Conservation (phyloP, 2,329 filamentous ascomycete genomes). For the Neofusicoccum ribis region DNA sequence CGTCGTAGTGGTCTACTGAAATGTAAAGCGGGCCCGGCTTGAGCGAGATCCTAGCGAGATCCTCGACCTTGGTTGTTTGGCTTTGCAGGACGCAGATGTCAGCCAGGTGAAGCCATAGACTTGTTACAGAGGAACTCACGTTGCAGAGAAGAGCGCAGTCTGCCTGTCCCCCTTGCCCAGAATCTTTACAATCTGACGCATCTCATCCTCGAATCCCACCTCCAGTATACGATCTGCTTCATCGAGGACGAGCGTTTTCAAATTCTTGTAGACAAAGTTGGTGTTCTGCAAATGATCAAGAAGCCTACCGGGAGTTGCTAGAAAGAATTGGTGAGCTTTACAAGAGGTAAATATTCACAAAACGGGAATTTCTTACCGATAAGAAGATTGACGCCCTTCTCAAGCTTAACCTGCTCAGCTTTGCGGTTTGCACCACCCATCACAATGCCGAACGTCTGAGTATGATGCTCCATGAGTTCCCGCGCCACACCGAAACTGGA, state of each 20-base stretch:
- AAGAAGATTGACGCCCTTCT: slow-evolving; percentile 90
- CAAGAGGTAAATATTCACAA: neutral
- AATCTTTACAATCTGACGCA: slow-evolving; percentile 81
- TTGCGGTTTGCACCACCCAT: slow-evolving; percentile 91
- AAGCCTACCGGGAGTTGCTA: slow-evolving; percentile 79
- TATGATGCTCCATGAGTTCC: slow-evolving; percentile 90
- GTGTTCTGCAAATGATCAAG: slow-evolving; percentile 95
- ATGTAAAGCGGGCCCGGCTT: slow-evolving; percentile 91
- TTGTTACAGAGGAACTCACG: slow-evolving; percentile 34
- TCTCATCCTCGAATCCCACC: slow-evolving; percentile 98
- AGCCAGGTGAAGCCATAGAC: too few relatives aligned
- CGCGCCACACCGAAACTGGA: slow-evolving; percentile 77
- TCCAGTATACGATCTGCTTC: slow-evolving; percentile 96
- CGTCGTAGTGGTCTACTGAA: slow-evolving; percentile 86
- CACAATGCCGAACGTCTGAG: slow-evolving; percentile 92
- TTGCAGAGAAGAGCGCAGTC: slow-evolving; percentile 98
- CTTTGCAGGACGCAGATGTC: too few relatives aligned
- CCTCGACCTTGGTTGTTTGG: slow-evolving; percentile 81
- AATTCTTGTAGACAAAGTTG: slow-evolving; percentile 86
- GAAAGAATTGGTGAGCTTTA: neutral
- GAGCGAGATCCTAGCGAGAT: slow-evolving; percentile 90
- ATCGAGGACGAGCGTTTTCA: slow-evolving; percentile 90
- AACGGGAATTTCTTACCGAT: slow-evolving; percentile 54
- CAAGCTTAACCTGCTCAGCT: slow-evolving; percentile 90
- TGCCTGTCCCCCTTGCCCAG: slow-evolving; percentile 68